These are phyloP conservation scores for Quercus gilva DNA, from an alignment of 306 rosid species.

Conservation along the genomic window DNA sequence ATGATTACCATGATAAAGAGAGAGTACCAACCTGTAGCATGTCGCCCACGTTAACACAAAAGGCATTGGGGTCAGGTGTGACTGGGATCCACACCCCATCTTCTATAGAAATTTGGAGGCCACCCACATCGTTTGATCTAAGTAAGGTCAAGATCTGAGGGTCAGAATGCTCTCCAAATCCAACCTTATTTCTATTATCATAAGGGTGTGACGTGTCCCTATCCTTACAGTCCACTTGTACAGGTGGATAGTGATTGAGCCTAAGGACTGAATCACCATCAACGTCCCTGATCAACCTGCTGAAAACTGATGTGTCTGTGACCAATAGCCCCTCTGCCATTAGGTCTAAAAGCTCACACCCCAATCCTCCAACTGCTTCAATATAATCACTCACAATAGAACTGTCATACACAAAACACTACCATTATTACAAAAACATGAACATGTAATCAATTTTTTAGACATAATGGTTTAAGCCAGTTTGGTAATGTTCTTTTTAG, in stretches of 20 bases:
- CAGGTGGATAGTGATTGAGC: slow-evolving; percentile 80
- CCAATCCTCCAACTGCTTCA: slow-evolving; percentile 51
- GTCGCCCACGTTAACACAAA: slow-evolving; percentile 83
- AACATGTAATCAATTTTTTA: no score
- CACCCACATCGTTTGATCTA: slow-evolving; percentile 74
- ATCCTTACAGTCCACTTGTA: not conserved
- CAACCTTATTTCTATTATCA: slow-evolving; percentile 26
- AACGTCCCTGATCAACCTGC: slow-evolving; percentile 48
- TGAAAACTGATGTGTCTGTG: slow-evolving; percentile 52
- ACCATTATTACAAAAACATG: no score
- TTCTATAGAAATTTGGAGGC: slow-evolving; percentile 67
- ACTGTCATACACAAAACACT: slow-evolving; percentile 38
- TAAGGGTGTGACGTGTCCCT: slow-evolving; percentile 27
- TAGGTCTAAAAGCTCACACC: slow-evolving; percentile 69
- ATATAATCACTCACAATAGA: slow-evolving; percentile 41
- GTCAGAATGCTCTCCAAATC: slow-evolving; percentile 86
- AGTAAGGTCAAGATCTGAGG: slow-evolving; percentile 82
- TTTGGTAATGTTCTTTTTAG: rapidly evolving
- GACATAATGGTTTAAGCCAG: no score
- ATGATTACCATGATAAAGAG: slow-evolving; percentile 1
- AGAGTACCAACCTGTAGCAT: slow-evolving; percentile 47
- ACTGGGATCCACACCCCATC: slow-evolving; percentile 73
- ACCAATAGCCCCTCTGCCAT: slow-evolving; percentile 69
- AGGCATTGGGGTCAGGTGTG: slow-evolving; percentile 63
- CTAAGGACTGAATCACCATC: slow-evolving; percentile 71